Percentiles rank a stretch among this genome's conserved stretches.
These are phyloP conservation scores for Chamaecyparis obtusa DNA, from an alignment of 75 land plant species.

Conservation along the genomic window DNA sequence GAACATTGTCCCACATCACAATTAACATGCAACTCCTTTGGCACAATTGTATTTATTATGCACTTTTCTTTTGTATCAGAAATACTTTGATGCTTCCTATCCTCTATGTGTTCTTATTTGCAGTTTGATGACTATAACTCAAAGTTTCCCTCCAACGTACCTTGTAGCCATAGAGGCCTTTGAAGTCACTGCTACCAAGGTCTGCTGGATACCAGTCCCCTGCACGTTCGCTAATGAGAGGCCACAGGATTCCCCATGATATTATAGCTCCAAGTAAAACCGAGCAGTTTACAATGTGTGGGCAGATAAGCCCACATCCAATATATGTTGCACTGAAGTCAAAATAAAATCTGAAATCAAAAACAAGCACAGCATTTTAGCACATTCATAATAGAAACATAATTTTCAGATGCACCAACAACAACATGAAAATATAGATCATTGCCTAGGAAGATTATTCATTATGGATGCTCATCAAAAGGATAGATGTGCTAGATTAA, in stretches of 20 bases:
- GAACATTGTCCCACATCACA: background rate
- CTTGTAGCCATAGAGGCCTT: slow-evolving; percentile 67
- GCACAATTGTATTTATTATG: background rate
- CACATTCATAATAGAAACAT: background rate
- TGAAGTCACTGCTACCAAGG: slow-evolving; percentile 39
- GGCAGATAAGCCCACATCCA: slow-evolving; percentile 72
- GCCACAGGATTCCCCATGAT: slow-evolving; percentile 69
- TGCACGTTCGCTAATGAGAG: slow-evolving; percentile 40
- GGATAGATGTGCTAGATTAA: background rate
- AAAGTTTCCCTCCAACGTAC: slow-evolving; percentile 19
- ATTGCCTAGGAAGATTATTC: background rate
- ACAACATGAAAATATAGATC: background rate
- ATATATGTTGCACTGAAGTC: slow-evolving; percentile 64
- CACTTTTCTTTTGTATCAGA: background rate
- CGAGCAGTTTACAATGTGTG: slow-evolving; percentile 60
- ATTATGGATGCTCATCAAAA: background rate
- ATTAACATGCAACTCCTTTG: background rate
- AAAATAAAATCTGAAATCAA: slow-evolving; percentile 48
- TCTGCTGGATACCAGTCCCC: slow-evolving; percentile 63
- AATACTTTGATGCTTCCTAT: background rate
- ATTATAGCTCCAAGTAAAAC: slow-evolving; percentile 56
- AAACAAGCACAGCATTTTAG: background rate
- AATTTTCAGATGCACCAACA: background rate
- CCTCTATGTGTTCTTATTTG: background rate
- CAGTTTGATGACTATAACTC: background rate